A percentile compares a stretch with the other conserved stretches of the same genome.
Evolutionary conservation across 495 filamentous ascomycete species (phyloP).

Genomic region (Terfezia claveryi): DNA sequence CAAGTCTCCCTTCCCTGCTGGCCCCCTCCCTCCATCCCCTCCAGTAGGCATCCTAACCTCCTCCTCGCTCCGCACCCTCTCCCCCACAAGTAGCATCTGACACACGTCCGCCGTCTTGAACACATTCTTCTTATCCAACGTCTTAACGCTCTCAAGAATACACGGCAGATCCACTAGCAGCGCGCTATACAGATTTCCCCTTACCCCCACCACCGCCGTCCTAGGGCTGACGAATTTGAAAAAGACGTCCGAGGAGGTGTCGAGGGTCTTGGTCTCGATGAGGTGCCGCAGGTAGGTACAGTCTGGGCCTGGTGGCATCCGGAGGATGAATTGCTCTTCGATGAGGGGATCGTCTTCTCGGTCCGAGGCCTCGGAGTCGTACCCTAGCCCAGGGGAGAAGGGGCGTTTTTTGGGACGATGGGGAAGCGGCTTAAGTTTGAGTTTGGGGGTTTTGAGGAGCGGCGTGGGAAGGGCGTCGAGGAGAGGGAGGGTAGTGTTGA

Average conservation of each 20-base stretch:
- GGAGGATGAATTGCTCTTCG: constrained; percentile 70
- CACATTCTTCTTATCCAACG: constrained; percentile 76
- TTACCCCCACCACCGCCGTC: constrained; percentile 46
- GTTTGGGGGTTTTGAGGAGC: constrained; percentile 22
- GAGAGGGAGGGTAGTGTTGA: constrained; percentile 13
- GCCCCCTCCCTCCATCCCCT: not conserved
- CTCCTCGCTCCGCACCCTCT: constrained; percentile 42
- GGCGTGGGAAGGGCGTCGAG: constrained; percentile 3
- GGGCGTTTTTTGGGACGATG: constrained; percentile 22
- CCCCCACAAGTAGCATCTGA: constrained; percentile 72
- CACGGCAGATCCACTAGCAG: constrained; percentile 71
- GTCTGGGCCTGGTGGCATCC: constrained; percentile 67
- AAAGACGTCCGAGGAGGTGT: constrained; percentile 45
- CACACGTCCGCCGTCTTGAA: constrained; percentile 87
- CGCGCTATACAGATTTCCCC: constrained; percentile 53
- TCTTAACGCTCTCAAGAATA: constrained; percentile 88
- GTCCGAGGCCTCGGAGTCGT: constrained; percentile 92
- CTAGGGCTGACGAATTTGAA: constrained; percentile 65
- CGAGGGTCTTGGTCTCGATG: constrained; percentile 50
- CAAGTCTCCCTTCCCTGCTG: too few relatives aligned
- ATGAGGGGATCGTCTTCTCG: constrained; percentile 66
- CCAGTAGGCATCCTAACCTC: constrained; percentile 29
- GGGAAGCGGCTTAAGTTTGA: constrained; percentile 39
- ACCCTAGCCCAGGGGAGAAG: constrained; percentile 47
- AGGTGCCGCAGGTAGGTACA: constrained; percentile 56